Percentiles rank a stretch among this genome's conserved stretches.
Conservation (phyloP, 2,329 filamentous ascomycete species). For the Botrytis pseudocinerea region DNA sequence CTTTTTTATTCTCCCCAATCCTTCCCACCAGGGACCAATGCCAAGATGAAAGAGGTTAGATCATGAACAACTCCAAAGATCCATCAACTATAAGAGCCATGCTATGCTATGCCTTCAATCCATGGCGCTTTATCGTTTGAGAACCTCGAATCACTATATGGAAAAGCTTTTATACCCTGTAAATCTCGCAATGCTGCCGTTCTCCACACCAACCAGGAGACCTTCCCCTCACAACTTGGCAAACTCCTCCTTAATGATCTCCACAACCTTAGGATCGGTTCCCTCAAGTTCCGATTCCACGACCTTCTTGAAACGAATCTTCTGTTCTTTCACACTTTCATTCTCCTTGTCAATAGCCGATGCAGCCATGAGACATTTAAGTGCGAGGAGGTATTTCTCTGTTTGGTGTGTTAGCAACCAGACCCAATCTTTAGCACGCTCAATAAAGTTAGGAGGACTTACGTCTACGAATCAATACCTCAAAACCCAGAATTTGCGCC, state of each 20-base stretch:
- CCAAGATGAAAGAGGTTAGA: background rate
- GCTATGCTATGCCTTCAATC: background rate
- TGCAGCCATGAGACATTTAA: conserved; percentile 80
- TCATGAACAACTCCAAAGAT: background rate
- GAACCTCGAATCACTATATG: background rate
- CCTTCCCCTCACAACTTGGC: conserved; percentile 40
- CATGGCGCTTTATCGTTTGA: background rate
- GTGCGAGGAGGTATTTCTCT: conserved; percentile 86
- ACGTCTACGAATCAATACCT: conserved; percentile 85
- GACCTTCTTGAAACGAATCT: conserved; percentile 65
- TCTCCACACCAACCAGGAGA: background rate
- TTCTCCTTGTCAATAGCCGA: conserved; percentile 67
- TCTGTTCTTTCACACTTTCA: conserved; percentile 74
- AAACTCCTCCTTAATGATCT: conserved; percentile 70
- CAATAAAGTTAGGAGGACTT: conserved; percentile 44
- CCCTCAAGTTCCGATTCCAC: conserved; percentile 58
- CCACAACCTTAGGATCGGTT: conserved; percentile 63
- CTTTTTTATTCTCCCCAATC: background rate
- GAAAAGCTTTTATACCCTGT: background rate
- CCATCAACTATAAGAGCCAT: background rate
- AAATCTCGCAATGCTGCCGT: background rate
- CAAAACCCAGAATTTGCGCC: conserved; percentile 82
- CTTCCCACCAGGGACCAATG: background rate
- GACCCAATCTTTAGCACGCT: too few relatives aligned
- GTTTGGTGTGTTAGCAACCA: conserved; percentile 35